Evolutionary conservation across 148 eudicot genomes (phyloP).

Genomic region (Gaultheria prostrata): DNA sequence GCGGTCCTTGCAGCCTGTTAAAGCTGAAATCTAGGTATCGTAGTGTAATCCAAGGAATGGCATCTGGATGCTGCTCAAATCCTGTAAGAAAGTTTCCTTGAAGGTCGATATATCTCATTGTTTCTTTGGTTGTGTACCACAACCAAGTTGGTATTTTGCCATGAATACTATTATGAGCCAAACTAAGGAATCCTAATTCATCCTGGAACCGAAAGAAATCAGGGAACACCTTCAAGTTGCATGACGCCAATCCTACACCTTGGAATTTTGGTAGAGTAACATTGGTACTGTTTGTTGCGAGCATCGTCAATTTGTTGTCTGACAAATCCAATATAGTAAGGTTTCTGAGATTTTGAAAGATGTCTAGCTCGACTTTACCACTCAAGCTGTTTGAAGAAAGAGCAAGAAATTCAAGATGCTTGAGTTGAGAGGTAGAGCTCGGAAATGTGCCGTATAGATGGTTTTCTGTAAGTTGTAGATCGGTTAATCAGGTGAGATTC

Average conservation of each 20-base stretch:
- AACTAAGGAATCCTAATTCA: neutral
- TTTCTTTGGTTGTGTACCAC: neutral
- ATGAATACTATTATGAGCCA: slow-evolving; percentile 17
- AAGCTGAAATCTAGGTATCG: neutral
- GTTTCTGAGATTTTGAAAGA: slow-evolving; percentile 11
- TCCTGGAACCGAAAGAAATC: slow-evolving; percentile 16
- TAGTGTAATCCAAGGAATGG: neutral
- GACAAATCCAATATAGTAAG: neutral
- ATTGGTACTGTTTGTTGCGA: neutral
- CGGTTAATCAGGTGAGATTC: neutral
- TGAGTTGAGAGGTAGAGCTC: no score
- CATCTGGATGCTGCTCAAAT: neutral
- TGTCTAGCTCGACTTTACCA: slow-evolving; percentile 9
- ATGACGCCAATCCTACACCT: neutral
- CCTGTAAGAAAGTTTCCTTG: neutral
- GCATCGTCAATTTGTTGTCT: neutral
- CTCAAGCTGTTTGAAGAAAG: neutral
- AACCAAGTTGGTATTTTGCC: slow-evolving; percentile 25
- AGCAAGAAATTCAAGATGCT: neutral
- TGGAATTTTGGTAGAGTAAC: slow-evolving; percentile 5
- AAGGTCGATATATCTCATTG: neutral
- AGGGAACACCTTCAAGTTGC: slow-evolving; percentile 22
- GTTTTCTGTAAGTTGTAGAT: neutral
- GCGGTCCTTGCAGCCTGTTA: neutral
- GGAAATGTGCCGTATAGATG: neutral